Evolutionary conservation across 106 monocot genomes (phyloP), one percentile per base, ranked within the genome.

Genomic region (Dendrobium nobile): DNA sequence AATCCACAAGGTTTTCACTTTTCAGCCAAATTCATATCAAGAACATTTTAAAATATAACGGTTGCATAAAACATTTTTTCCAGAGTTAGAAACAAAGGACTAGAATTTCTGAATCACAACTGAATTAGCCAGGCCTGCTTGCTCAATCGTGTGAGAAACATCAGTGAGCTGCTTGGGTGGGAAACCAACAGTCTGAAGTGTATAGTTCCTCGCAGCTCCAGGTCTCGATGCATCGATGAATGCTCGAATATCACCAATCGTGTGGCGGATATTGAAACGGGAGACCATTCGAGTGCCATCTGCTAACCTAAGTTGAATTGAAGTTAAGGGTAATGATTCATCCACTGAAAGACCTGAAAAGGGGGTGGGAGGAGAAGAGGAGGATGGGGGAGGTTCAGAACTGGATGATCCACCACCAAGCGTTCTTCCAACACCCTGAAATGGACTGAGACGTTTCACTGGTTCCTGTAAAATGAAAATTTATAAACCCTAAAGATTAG

Each of bases 51-150:
- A 15, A 51, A 51, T 51, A 51, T 3, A 51, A 13, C 15, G 2
- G 51, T 51, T 15, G 10, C 51, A 13, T 51, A 51, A 51, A 51
- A 15, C 15, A 51, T 13, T 13, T 51, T 51, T 51, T 51, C 51
- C 51, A 51, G 51, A 13, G 4, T 61, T 6, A 22, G 10, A 61
- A n/a, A n/a, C 20, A 61, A 37, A 22, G 10, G 42, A 51, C 85
- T 91, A 96, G n/a, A 85, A 65, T 67, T 83, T 92, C 82, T 94
- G 97, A 80, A 94, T 94, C 24, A 97, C 85, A 51, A 97, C 97
- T 4, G 94, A 97, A 82, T 92, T 94, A 78, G 92, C 89, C 28
- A 97, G 83, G 47, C 94, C 94, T 3, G 88, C 94, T 83, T 94
- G 84, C 55, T 87, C 89, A 15, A 97, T 94, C 2, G 92, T 92